A percentile compares a stretch with the other conserved stretches of the same genome.
phyloP scores from a whole-genome alignment of 2,329 filamentous ascomycete species.

The Mycosphaerella sp. region DNA sequence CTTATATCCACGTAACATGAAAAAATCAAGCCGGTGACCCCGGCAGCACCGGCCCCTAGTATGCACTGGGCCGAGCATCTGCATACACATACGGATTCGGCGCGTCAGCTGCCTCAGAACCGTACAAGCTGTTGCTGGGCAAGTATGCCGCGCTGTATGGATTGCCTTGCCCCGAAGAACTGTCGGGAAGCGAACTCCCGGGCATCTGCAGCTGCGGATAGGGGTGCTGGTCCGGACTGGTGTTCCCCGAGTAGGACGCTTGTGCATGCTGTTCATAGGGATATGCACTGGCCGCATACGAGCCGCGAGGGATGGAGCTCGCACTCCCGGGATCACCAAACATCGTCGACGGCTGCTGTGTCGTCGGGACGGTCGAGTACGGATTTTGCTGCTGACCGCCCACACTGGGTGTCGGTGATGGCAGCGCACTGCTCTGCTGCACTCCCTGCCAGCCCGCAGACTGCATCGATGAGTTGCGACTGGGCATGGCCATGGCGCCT shows the following conservation, averaged over 20 bases:
- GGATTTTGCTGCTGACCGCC: conserved; percentile 15
- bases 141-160: conserved; percentile 13
- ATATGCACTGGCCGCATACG: conserved; percentile 13
- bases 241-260: conserved; percentile 7
- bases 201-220: conserved; percentile 16
- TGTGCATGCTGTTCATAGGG: conserved; percentile 13
- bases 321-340: conserved; percentile 19
- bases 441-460: conserved; percentile 3
- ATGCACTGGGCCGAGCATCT: conserved; percentile 2
- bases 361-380: conserved; percentile 7
- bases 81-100: conserved; percentile 4
- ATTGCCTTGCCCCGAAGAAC: conserved; percentile 7
- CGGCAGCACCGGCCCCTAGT: neutral
- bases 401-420: conserved; percentile 16
- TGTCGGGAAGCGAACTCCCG: conserved; percentile 10
- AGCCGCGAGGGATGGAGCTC: conserved; percentile 15
- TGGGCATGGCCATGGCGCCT: conserved; percentile 10
- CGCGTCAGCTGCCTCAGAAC: conserved; percentile 2
- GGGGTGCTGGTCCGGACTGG: neutral
- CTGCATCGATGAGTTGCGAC: conserved; percentile 14
- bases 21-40: neutral
- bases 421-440: conserved; percentile 12
- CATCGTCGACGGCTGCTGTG: conserved; percentile 12
- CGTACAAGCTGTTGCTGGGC: conserved; percentile 4
- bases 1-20: neutral